Percentiles rank a stretch among this genome's conserved stretches.
phyloP scores from a whole-genome alignment of 163 green algal species.

The Prototheca wickerhamii region DNA sequence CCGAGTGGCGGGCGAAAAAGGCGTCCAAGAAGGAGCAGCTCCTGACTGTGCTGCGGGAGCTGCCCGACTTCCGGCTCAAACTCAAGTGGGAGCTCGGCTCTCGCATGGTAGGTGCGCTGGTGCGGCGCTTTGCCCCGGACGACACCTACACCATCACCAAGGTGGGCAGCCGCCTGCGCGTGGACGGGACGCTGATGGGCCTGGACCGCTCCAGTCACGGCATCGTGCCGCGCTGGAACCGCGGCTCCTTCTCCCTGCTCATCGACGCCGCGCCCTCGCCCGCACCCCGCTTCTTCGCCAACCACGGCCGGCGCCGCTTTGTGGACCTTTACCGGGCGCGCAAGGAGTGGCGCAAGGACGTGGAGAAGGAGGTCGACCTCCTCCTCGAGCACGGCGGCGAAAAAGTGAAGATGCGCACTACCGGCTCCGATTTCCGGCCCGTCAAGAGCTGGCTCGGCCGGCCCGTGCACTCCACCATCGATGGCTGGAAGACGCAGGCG shows the following conservation, averaged over 20 bases:
- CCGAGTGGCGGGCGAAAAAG: constrained; percentile 14
- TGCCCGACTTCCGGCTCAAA: constrained; percentile 24
- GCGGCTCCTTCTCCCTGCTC: constrained; percentile 51
- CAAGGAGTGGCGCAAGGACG: constrained; percentile 21
- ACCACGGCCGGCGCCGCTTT: constrained; percentile 26
- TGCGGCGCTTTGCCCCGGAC: constrained; percentile 61
- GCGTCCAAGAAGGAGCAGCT: constrained; percentile 17
- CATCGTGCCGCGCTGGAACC: constrained; percentile 68
- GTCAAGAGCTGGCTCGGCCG: constrained; percentile 43
- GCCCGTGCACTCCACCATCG: constrained; percentile 37
- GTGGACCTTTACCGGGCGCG: constrained; percentile 39
- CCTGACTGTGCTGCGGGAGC: constrained; percentile 10
- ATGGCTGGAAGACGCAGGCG: constrained; percentile 32
- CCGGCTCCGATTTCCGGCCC: constrained; percentile 47
- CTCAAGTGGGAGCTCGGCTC: constrained; percentile 44
- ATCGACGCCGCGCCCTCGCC: constrained; percentile 46
- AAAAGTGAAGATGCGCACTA: constrained; percentile 29
- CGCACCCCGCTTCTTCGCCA: constrained; percentile 24
- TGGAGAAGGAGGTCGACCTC: constrained; percentile 26
- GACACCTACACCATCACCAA: constrained; percentile 63
- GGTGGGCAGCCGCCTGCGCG: constrained; percentile 47
- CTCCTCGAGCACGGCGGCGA: constrained; percentile 19
- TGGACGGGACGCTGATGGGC: constrained; percentile 73
- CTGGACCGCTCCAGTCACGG: constrained; percentile 37
- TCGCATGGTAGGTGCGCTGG: constrained; percentile 56